Evolutionary conservation across 2,329 filamentous ascomycete genomes (phyloP), one percentile per base, ranked within the genome.

Genomic region (Trichoderma arundinaceum): DNA sequence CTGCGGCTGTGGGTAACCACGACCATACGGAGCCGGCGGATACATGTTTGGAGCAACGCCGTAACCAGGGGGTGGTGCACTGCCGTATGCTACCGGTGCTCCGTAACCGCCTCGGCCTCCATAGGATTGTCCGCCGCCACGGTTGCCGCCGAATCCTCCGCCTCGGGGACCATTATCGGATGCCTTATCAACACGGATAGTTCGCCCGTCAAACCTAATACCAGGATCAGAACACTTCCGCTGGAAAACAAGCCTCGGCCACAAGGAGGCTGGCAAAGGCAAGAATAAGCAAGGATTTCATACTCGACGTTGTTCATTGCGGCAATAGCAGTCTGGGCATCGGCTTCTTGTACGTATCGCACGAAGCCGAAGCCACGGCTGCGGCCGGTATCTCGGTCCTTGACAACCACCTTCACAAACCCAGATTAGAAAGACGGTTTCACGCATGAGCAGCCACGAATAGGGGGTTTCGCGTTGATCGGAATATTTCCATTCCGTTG

Each of bases 301-400:
- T 85, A 97, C 94, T 97, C 93, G 73, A 92, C 83, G 77, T 94
- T 93, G 83, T 95, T 94, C 92, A 95, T 94, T 70, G 83, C 82
- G 52, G 83, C 78, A 77, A 94, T 94, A 49, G 92, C 92, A 71
- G 85, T 84, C 74, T 93, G 88, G 68, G 92, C 92, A 78, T 94
- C 90, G 52, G 83, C 80, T 70, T 94, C 92, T 70, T 88, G 87
- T 59, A 87, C 81, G 81, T 94, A 99, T 73, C 94, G 91, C 69
- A 99, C 94, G 78, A 98, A 98, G 54, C 95, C 95, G 78, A 98
- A 99, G 68, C 95, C 95, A 78, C 95, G 92, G 84, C 94, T 97
- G 78, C 94, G 92, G 74, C 92, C 92, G 75, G 94, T 97, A 77
- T 98, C 94, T 75, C 94, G 92, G 79, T 99, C 94, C 83, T 97